A percentile compares a stretch with the other conserved stretches of the same genome.
Conservation (phyloP, 192 early-diverging fungal species). For the Coemansia erecta region DNA sequence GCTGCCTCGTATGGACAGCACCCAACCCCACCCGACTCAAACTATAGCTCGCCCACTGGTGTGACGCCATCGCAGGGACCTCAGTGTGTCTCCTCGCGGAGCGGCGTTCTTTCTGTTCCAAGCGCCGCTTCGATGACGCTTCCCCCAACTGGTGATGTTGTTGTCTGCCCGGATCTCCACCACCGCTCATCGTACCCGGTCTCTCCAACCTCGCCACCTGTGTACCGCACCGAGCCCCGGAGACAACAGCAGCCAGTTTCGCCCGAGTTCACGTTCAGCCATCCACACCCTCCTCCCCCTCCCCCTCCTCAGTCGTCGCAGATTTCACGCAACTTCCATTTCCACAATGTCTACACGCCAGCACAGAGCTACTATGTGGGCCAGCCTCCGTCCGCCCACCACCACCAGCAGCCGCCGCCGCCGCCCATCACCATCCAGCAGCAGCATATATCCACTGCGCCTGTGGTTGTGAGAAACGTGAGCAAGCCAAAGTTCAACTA, state of each 20-base stretch:
- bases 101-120: constrained; percentile 9
- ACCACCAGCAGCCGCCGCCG: constrained; percentile 5
- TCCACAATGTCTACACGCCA: constrained; percentile 18
- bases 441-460: constrained; percentile 7
- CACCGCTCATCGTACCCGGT: constrained; percentile 11
- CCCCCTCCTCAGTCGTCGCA: not conserved
- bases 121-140: constrained; percentile 6
- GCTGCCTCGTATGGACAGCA: not conserved
- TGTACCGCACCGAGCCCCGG: constrained; percentile 4
- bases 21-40: constrained; percentile 30
- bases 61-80: constrained; percentile 9
- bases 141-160: constrained; percentile 16
- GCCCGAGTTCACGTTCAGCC: constrained; percentile 17
- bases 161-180: constrained; percentile 14
- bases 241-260: constrained; percentile 20
- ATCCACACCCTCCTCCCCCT: constrained; percentile 18
- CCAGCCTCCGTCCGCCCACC: constrained; percentile 7
- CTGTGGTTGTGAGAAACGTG: constrained; percentile 14
- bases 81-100: constrained; percentile 10
- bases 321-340: no score
- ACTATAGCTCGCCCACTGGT: constrained; percentile 27
- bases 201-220: constrained; percentile 15
- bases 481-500: constrained; percentile 55
- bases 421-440: constrained; percentile 13
- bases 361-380: constrained; percentile 33